phyloP scores from a whole-genome alignment of 1,284 basidiomycete genomes.

The Tilletia caries region DNA sequence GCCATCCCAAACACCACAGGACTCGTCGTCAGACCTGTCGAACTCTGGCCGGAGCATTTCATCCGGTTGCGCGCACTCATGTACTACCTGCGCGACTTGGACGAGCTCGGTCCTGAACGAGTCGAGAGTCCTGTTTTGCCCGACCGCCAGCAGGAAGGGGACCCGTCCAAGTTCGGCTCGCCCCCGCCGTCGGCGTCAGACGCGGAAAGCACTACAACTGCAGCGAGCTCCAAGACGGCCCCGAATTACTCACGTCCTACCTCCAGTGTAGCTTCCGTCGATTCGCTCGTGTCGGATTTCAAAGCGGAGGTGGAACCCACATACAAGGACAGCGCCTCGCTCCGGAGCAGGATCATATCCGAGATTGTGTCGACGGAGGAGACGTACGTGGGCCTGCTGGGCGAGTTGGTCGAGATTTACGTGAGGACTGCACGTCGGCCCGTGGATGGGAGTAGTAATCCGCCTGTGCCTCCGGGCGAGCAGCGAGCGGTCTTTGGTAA shows the following conservation, averaged over 20 bases:
- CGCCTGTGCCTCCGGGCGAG: constrained; percentile 77
- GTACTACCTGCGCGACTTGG: constrained; percentile 90
- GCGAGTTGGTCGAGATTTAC: constrained; percentile 92
- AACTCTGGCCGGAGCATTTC: constrained; percentile 57
- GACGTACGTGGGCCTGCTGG: constrained; percentile 86
- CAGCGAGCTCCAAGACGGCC: no score
- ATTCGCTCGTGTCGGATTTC: no score
- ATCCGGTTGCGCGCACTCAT: constrained; percentile 81
- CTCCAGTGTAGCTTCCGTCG: neutral
- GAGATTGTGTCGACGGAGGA: constrained; percentile 73
- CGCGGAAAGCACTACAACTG: no score
- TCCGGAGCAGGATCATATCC: constrained; percentile 49
- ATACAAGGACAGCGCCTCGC: constrained; percentile 47
- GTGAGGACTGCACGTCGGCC: constrained; percentile 77
- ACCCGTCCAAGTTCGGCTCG: no score
- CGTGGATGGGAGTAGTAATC: constrained; percentile 61
- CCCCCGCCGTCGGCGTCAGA: neutral
- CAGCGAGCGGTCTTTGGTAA: constrained; percentile 90
- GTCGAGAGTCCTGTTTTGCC: neutral
- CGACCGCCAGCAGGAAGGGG: neutral
- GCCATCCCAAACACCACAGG: neutral
- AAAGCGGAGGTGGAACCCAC: neutral
- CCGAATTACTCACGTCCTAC: neutral
- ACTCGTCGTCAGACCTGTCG: neutral
- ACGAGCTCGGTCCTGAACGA: constrained; percentile 63